Conservation (phyloP, 164 flowering plant genomes). For the Vitis labrusca region DNA sequence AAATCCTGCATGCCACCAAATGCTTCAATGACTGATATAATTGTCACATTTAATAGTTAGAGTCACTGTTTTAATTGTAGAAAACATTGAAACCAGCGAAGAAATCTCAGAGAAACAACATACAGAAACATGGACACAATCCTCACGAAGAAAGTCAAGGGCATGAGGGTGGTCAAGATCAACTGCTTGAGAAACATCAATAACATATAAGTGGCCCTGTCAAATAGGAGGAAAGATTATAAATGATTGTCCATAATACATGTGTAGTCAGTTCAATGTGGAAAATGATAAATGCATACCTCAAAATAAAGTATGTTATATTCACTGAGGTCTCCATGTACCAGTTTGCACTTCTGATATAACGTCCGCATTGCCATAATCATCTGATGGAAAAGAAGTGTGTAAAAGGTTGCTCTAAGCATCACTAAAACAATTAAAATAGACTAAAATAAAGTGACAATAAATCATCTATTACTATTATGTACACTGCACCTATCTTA, state of each 20-base stretch:
- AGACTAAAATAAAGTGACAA: neutral
- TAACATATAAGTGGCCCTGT: constrained; percentile 85
- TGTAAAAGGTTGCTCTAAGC: neutral
- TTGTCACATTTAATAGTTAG: neutral
- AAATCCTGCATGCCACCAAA: constrained; percentile 64
- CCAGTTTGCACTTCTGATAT: constrained; percentile 95
- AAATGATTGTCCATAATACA: neutral
- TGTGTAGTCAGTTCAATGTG: neutral
- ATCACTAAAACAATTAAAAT: neutral
- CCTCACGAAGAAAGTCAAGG: constrained; percentile 86
- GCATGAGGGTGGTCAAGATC: constrained; percentile 98
- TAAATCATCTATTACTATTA: neutral
- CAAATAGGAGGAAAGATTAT: constrained; percentile 8
- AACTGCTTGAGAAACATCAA: constrained; percentile 98
- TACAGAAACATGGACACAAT: constrained; percentile 90
- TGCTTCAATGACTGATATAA: neutral
- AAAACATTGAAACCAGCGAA: neutral
- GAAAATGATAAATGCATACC: constrained; percentile 36
- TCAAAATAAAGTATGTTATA: constrained; percentile 92
- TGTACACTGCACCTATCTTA: too few species aligned
- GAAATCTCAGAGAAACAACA: constrained; percentile 22
- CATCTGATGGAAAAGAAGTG: constrained; percentile 38
- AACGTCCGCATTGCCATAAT: constrained; percentile 79
- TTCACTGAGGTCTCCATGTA: constrained; percentile 99
- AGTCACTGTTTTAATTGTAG: neutral